phyloP scores from a whole-genome alignment of 202 grass and related monocot species.

The Setaria italica region DNA sequence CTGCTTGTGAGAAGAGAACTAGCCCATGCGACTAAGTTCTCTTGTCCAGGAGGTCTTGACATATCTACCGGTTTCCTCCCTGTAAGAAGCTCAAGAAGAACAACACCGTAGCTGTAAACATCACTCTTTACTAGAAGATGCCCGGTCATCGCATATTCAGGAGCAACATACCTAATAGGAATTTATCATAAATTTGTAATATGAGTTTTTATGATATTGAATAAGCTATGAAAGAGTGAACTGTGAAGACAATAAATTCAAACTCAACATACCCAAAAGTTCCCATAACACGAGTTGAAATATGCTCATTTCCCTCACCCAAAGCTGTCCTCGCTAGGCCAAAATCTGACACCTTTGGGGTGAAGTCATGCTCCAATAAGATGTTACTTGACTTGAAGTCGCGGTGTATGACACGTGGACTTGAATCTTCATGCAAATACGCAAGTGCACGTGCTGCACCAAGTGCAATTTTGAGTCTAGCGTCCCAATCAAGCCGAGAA shows the following conservation, averaged over 20 bases:
- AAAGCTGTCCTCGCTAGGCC: constrained; percentile 83
- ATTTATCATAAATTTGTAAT: constrained; percentile 13
- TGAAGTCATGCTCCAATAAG: constrained; percentile 91
- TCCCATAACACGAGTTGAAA: constrained; percentile 98
- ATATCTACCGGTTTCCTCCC: constrained; percentile 97
- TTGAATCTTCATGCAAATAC: constrained; percentile 99
- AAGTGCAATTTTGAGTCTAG: constrained; percentile 92
- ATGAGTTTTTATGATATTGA: constrained; percentile 25
- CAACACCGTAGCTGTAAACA: constrained; percentile 99
- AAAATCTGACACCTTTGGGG: constrained; percentile 96
- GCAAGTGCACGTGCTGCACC: constrained; percentile 89
- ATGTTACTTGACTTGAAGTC: constrained; percentile 99
- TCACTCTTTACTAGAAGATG: constrained; percentile 99
- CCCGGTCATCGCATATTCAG: constrained; percentile 98
- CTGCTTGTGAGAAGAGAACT: constrained; percentile 77
- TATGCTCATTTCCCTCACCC: constrained; percentile 87
- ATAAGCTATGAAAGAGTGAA: constrained; percentile 17
- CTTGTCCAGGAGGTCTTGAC: constrained; percentile 87
- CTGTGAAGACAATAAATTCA: constrained; percentile 36
- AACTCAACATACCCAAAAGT: constrained; percentile 86
- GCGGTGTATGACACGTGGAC: constrained; percentile 97
- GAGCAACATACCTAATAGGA: constrained; percentile 85
- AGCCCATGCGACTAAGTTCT: constrained; percentile 93
- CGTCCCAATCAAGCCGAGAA: constrained; percentile 77
- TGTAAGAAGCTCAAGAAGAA: constrained; percentile 96